Evolutionary conservation across 192 early-diverging fungal genomes (phyloP).

Genomic region (Podila verticillata): DNA sequence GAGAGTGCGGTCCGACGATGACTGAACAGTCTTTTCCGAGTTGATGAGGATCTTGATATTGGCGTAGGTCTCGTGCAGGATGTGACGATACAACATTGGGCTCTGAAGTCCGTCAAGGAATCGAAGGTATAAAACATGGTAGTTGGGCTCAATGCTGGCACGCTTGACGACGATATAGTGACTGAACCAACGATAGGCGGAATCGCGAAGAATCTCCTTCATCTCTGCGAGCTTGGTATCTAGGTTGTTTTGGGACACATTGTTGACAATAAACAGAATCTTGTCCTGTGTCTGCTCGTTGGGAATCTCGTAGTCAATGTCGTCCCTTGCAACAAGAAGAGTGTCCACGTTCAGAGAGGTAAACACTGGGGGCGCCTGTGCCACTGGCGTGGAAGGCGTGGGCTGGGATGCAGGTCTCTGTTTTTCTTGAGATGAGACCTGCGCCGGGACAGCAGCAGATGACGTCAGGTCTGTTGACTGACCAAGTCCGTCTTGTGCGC

Average conservation of each 20-base stretch:
- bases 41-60: constrained; percentile 92
- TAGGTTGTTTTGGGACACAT: constrained; percentile 88
- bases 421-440: constrained; percentile 10
- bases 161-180: constrained; percentile 95
- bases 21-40: constrained; percentile 91
- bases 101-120: constrained; percentile 83
- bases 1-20: constrained; percentile 86
- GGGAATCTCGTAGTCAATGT: constrained; percentile 54
- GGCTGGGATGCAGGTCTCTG: constrained; percentile 13
- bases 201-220: constrained; percentile 74
- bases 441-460: constrained; percentile 22
- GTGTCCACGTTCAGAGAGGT: constrained; percentile 71
- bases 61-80: constrained; percentile 89
- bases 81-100: constrained; percentile 72
- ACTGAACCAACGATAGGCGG: constrained; percentile 90
- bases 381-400: constrained; percentile 13
- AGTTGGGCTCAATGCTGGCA: constrained; percentile 96
- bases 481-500: constrained; percentile 35
- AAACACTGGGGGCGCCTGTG: constrained; percentile 63
- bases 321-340: constrained; percentile 55
- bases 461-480: constrained; percentile 34
- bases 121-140: constrained; percentile 89
- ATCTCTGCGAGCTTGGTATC: constrained; percentile 81
- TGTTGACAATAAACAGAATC: constrained; percentile 98
- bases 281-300: constrained; percentile 75